Evolutionary conservation across 768 basidiomycete genomes (phyloP), one percentile per base, ranked within the genome.

Genomic region (Calvatia gigantea): DNA sequence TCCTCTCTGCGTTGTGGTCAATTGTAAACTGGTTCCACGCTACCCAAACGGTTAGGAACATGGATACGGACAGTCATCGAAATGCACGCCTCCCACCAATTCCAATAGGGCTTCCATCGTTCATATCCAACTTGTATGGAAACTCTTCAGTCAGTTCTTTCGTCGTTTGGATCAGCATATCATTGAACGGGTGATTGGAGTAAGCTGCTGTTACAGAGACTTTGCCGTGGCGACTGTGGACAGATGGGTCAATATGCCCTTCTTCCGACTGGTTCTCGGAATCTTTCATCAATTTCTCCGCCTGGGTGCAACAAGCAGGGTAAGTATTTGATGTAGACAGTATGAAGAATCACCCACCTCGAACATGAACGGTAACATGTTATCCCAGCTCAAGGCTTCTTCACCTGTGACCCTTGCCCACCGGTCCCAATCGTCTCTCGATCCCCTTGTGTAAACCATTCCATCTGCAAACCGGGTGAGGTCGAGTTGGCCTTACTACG

Each of bases 381-480:
- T 59, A 15, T 71, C 59, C 72, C 72, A 72, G 11, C 64, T 66
- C 69, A 70, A 73, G 0, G 65, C 67, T 1, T 54, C 35, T 51
- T 72, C 70, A 8, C 63, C 61, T 7, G 65, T 64, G 2, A 69
- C 52, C 14, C 42, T 44, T 11, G 69, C 69, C 58, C 62, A 69
- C 4, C 63, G 57, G 51, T 70, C 59, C 38, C 54, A 61, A 25
- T 61, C 60, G 35, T 50, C 45, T 23, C 42, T 58, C 39, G 52
- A 58, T 17, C 61, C 57, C n/a, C 57, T 48, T 4, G 67, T 68
- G 46, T 58, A 58, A 5, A 59, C 61, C 69, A 69, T 71, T 35
- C 45, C 45, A 51, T 51, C 52, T 57, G n/a, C 7, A 37, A 3
- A 21, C 6, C 21, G 2, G 27, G 6, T 11, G 14, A 2, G 21